Evolutionary conservation across 768 basidiomycete genomes (phyloP).

Genomic region (Cyclocybe aegerita): DNA sequence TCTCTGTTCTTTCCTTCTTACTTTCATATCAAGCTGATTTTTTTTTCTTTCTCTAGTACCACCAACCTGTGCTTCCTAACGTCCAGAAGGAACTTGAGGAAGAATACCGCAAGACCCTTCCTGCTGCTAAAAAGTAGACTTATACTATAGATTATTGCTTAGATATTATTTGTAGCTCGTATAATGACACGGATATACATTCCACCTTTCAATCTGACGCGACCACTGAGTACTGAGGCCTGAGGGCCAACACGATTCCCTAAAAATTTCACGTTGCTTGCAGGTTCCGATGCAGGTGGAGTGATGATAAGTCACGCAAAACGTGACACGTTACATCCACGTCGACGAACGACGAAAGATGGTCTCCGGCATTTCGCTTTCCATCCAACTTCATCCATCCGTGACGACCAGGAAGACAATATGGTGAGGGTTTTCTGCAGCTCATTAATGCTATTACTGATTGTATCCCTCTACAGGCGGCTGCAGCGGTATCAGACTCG

Average conservation of each 20-base stretch:
- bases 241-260: too few species aligned
- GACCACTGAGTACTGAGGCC: neutral
- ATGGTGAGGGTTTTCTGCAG: conserved; percentile 11
- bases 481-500: conserved; percentile 61
- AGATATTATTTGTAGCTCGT: too few species aligned
- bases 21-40: conserved; percentile 1
- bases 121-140: conserved; percentile 67
- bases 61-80: conserved; percentile 84
- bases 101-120: conserved; percentile 77
- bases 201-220: neutral
- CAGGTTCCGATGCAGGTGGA: too few species aligned
- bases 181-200: neutral
- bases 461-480: conserved; percentile 30
- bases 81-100: conserved; percentile 89
- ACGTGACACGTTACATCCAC: conserved; percentile 15
- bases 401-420: neutral
- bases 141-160: conserved; percentile 3
- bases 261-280: too few species aligned
- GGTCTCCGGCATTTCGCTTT: neutral
- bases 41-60: conserved; percentile 34
- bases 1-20: conserved; percentile 3
- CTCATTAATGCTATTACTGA: neutral
- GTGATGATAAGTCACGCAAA: neutral
- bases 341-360: conserved; percentile 10
- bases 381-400: neutral